phyloP scores from a whole-genome alignment of 305 asterid genomes.

The Fraxinus paxiana region DNA sequence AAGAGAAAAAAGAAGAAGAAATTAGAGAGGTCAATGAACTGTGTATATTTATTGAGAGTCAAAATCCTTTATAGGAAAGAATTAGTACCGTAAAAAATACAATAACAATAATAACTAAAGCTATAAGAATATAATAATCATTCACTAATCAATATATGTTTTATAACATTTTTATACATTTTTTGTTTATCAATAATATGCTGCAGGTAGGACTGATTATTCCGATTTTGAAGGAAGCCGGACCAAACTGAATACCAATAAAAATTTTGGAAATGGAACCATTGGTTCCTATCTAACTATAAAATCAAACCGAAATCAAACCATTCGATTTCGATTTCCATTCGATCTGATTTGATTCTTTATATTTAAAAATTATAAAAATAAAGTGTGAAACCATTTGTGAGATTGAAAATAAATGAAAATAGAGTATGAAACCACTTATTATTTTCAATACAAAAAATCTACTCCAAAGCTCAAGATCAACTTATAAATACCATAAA shows the following conservation, averaged over 20 bases:
- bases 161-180: neutral
- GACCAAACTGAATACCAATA: neutral
- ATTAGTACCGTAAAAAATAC: too few relatives aligned
- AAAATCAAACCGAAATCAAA: neutral
- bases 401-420: neutral
- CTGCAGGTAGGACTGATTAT: neutral
- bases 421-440: neutral
- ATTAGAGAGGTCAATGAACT: neutral
- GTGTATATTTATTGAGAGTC: neutral
- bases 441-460: too few relatives aligned
- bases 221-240: neutral
- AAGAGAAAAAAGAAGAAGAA: neutral
- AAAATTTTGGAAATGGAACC: neutral
- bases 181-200: neutral
- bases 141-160: neutral
- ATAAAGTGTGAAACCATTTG: too few relatives aligned
- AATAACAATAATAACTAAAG: too few relatives aligned
- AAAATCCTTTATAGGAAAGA: neutral
- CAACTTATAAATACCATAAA: too few relatives aligned
- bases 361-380: too few relatives aligned
- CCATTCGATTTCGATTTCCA: neutral
- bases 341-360: neutral
- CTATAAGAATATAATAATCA: neutral
- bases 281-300: neutral
- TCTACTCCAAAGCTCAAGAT: neutral